Evolutionary conservation across 75 land plant species (phyloP).

Genomic region (Pinus albicaulis): DNA sequence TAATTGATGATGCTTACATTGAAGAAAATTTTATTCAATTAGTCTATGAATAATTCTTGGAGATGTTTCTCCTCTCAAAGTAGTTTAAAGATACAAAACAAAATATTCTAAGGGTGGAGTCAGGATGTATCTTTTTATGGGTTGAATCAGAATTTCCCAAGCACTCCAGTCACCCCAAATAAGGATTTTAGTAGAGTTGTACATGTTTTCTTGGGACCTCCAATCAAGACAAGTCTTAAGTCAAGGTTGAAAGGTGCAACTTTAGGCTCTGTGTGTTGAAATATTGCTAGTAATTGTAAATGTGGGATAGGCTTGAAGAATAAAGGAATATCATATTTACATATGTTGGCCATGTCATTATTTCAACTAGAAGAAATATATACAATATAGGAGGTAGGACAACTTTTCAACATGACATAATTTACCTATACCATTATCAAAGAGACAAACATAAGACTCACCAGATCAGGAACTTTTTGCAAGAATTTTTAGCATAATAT

Average conservation of each 20-base stretch:
- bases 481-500: too few relatives aligned
- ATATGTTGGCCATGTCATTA: too few relatives aligned
- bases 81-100: neutral
- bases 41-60: slow-evolving; percentile 1
- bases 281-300: too few relatives aligned
- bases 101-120: neutral
- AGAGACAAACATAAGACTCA: too few relatives aligned
- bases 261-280: slow-evolving; percentile 8
- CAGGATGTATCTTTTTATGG: neutral
- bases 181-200: neutral
- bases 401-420: too few relatives aligned
- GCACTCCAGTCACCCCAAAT: neutral
- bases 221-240: neutral
- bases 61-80: slow-evolving; percentile 1
- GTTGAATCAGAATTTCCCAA: neutral
- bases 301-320: too few relatives aligned
- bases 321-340: too few relatives aligned
- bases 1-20: neutral
- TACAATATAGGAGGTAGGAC: too few relatives aligned
- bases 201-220: neutral
- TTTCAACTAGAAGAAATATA: too few relatives aligned
- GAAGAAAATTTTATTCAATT: slow-evolving; percentile 9
- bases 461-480: too few relatives aligned
- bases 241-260: neutral
- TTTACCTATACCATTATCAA: too few relatives aligned